Base-by-base conservation (phyloP, 805 yeast genomes). In the Suhomyces prunicola region DNA sequence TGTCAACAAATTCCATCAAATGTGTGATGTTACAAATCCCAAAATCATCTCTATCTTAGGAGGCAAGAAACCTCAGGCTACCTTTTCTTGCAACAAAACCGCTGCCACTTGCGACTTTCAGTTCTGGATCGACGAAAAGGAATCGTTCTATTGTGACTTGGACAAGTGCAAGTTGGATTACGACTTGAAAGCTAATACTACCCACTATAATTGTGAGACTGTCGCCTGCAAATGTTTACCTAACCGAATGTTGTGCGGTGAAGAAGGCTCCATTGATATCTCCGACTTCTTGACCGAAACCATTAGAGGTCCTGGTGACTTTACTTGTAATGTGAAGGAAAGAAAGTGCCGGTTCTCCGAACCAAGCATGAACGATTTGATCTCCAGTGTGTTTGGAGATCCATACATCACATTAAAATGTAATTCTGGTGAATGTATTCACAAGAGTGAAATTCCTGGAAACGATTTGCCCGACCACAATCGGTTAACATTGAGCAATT, bases 361-460 rank as follows among this genome's bases (percentile, higher is more conserved):
- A 66, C 98, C 99, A 45, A 86, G 94, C 51, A 93, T 94, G 97
- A 89, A 94, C 71, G 96, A 89, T 58, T 78, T 94, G 63, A 94
- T 94, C 53, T 78, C 84, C 54, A 84, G 90, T 6, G 96, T 94
- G 2, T 94, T 94, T 72, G 99, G 99, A n/a, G 99, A 94, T 66
- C 89, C 93, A 1, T 80, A 84, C 59, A 94, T 94, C 63, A 86
- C 92, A 1, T 74, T 94, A 51, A 77, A 81, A 45, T 94, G 99
- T 71, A 71, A 74, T 7, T 84, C 96, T 1, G 93, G 97, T 47
- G 99, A 94, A 67, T 94, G 99, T 77, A 60, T 94, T 22, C 98
- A 94, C 67, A 85, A 85, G 62, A 87, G 94, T 65, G 96, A 94
- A 67, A 83, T 94, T 15, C 99, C 99, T 0, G 98, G 97, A 6